Base-by-base conservation (phyloP, 768 basidiomycete genomes). In the Nidularia pulvinata region DNA sequence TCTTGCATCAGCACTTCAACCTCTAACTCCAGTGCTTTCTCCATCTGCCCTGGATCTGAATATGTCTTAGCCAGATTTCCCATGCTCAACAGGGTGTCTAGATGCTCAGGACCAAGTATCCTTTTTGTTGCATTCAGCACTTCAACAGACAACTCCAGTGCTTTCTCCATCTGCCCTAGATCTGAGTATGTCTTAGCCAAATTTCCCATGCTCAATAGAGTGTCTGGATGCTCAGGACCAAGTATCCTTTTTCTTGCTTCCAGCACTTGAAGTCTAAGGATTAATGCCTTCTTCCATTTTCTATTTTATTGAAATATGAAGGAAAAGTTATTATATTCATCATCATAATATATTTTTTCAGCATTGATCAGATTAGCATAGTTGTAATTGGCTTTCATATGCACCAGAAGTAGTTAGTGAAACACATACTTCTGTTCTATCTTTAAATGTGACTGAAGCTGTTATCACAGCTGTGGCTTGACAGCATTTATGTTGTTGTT, bases 1-100 rank as follows among this genome's bases (percentile, higher is more conserved):
- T 50, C 30, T 49, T 33, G 46, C 14, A 14, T 54, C 30, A 59
- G 39, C 10, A 59, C 57, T n/a, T 54, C 19, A 10, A 50, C 36
- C 16, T 48, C 34, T 6, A 61, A 36, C 22, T 46, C 45, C 49
- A 47, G 45, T 30, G 19, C 19, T 19, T 19, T 19, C 19, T 19
- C 19, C 19, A 19, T 19, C 19, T 19, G 19, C 19, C 19, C 19
- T 19, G 19, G 19, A 19, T 19, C 19, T 19, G 19, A 19, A 19
- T 19, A 19, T 19, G 19, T 19, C 19, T 19, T 19, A 19, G 19
- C 19, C 19, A 19, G 19, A 19, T 19, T 19, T 19, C 19, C 19
- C 19, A 19, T 19, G 19, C 19, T 19, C 19, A 19, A 19, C 19
- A 19, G 19, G 19, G 19, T 19, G 19, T 19, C 19, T 19, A 19